These are phyloP conservation scores for Trypanosoma brucei DNA, from an alignment of 208 protist genomes.

Conservation along the genomic window DNA sequence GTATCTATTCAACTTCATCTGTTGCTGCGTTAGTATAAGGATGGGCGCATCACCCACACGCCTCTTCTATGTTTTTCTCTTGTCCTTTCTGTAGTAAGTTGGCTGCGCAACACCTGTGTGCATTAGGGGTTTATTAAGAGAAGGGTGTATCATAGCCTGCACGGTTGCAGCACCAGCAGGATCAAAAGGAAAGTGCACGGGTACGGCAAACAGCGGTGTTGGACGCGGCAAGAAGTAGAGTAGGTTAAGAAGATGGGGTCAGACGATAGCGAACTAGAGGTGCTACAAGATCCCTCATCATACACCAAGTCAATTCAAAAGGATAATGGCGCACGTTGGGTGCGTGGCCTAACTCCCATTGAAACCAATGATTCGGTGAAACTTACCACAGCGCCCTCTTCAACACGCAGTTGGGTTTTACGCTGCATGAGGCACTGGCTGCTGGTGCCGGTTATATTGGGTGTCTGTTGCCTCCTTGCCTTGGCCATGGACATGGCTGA, in stretches of 20 bases:
- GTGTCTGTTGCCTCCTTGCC: constrained; percentile 11
- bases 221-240: not conserved
- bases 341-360: constrained; percentile 62
- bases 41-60: too few species aligned
- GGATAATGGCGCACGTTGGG: constrained; percentile 45
- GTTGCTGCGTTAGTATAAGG: too few species aligned
- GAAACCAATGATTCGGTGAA: constrained; percentile 22
- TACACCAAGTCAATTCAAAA: constrained; percentile 55
- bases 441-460: constrained; percentile 16
- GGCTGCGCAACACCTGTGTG: too few species aligned
- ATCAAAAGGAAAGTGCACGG: too few species aligned
- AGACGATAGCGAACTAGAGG: constrained; percentile 26
- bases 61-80: too few species aligned
- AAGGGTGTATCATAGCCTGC: too few species aligned
- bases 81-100: too few species aligned
- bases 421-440: constrained; percentile 28
- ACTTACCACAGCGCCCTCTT: not conserved
- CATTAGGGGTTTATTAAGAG: too few species aligned
- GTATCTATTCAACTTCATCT: too few species aligned
- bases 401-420: not conserved
- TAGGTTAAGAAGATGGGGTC: constrained; percentile 4
- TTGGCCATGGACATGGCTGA: not conserved
- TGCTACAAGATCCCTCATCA: constrained; percentile 55
- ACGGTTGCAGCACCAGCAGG: too few species aligned
- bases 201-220: too few species aligned